Percentiles rank a stretch among this genome's conserved stretches.
phyloP scores from a whole-genome alignment of 371 early-diverging fungal genomes.

The Mucor sp. region DNA sequence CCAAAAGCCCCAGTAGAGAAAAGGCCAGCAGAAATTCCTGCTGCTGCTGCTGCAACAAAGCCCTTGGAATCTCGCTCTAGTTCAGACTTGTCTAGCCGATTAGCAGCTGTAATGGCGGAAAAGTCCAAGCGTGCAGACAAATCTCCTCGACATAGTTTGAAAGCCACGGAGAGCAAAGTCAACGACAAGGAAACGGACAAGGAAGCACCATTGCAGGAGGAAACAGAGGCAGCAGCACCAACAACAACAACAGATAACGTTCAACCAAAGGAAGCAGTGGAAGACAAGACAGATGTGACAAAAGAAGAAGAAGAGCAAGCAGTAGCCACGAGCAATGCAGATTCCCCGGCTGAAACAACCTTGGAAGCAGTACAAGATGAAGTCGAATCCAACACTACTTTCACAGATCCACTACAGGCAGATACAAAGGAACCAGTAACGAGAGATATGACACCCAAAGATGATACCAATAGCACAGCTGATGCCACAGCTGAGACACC shows the following conservation, averaged over 20 bases:
- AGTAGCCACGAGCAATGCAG: neutral
- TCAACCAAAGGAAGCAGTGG: neutral
- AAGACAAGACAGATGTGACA: neutral
- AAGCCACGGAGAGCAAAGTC: neutral
- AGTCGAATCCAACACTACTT: neutral
- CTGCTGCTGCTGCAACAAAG: conserved; percentile 2
- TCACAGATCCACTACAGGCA: neutral
- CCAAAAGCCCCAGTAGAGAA: neutral
- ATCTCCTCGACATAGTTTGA: neutral
- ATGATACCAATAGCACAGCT: neutral
- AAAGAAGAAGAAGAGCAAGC: conserved; percentile 10
- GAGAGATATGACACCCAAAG: neutral
- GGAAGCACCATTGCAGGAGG: neutral
- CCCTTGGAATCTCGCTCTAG: conserved; percentile 23
- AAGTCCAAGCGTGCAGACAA: conserved; percentile 2
- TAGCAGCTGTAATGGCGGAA: conserved; percentile 42
- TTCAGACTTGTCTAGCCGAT: conserved; percentile 44
- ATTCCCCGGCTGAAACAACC: neutral
- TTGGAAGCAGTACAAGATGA: neutral
- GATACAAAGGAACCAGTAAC: neutral
- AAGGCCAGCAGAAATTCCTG: too few relatives aligned
- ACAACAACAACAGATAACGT: neutral
- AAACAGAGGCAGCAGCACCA: neutral
- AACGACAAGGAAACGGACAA: neutral
- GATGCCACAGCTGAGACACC: neutral